These are phyloP conservation scores for Phyllosticta capitalensis DNA, from an alignment of 2,329 filamentous ascomycete species.

Conservation along the genomic window DNA sequence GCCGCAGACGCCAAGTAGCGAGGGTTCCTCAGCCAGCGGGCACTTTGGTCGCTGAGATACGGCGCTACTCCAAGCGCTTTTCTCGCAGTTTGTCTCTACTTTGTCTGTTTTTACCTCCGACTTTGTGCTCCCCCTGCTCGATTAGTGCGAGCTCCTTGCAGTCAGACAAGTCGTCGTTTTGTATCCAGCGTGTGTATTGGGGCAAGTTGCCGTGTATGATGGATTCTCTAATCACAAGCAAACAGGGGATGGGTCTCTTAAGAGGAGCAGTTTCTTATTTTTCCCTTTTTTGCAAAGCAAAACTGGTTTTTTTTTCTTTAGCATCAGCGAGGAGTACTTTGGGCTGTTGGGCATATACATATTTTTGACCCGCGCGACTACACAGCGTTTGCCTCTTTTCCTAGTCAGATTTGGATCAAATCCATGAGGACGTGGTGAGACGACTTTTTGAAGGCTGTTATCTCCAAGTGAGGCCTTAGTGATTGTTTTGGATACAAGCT, in stretches of 20 bases:
- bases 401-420: not conserved
- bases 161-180: not conserved
- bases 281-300: not conserved
- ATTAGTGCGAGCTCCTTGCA: not conserved
- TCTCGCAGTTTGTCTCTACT: not conserved
- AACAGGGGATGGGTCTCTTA: not conserved
- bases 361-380: not conserved
- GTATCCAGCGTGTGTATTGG: not conserved
- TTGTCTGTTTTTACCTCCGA: not conserved
- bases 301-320: not conserved
- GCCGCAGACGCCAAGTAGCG: conserved; percentile 30
- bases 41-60: not conserved
- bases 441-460: not conserved
- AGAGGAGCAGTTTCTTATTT: not conserved
- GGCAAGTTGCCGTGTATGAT: not conserved
- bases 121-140: not conserved
- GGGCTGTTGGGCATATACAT: not conserved
- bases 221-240: not conserved
- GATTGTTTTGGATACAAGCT: not conserved
- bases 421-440: not conserved
- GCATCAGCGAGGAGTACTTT: not conserved
- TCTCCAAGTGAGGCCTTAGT: not conserved
- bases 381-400: not conserved
- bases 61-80: not conserved
- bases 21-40: conserved; percentile 10